A percentile compares a stretch with the other conserved stretches of the same genome.
Conservation (phyloP, 352 stramenopile species). For the Globisporangium heterothallicum region DNA sequence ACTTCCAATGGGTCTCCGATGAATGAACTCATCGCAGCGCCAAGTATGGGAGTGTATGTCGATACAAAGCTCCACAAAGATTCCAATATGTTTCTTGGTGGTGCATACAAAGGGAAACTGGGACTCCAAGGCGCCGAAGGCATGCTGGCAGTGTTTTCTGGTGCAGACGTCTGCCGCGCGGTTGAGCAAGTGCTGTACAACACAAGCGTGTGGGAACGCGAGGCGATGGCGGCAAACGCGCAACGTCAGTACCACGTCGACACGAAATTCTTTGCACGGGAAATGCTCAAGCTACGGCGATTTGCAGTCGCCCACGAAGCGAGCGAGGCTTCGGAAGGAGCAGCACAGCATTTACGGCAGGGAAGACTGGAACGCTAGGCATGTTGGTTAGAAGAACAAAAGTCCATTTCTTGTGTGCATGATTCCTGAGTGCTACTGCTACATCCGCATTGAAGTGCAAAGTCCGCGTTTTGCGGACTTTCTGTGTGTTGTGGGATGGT, state of each 20-base stretch:
- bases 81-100: slow-evolving; percentile 33
- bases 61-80: slow-evolving; percentile 4
- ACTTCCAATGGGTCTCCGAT: slow-evolving; percentile 42
- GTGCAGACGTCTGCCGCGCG: background rate
- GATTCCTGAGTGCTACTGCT: too few relatives aligned
- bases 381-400: too few relatives aligned
- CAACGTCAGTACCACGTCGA: background rate
- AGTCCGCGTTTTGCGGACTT: too few relatives aligned
- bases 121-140: slow-evolving; percentile 24
- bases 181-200: background rate
- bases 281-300: background rate
- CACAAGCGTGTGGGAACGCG: too few relatives aligned
- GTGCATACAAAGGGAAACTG: slow-evolving; percentile 18
- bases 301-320: too few relatives aligned
- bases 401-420: too few relatives aligned
- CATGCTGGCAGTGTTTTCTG: slow-evolving; percentile 14
- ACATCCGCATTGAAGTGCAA: too few relatives aligned
- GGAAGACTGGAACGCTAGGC: too few relatives aligned
- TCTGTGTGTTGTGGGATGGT: too few relatives aligned
- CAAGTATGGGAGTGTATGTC: slow-evolving; percentile 28
- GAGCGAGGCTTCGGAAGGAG: too few relatives aligned
- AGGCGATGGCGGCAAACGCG: too few relatives aligned
- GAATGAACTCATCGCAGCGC: slow-evolving; percentile 44
- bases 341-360: too few relatives aligned
- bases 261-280: background rate